Base-by-base conservation (phyloP, 2,329 filamentous ascomycete species). In the Dactylellina sp. region DNA sequence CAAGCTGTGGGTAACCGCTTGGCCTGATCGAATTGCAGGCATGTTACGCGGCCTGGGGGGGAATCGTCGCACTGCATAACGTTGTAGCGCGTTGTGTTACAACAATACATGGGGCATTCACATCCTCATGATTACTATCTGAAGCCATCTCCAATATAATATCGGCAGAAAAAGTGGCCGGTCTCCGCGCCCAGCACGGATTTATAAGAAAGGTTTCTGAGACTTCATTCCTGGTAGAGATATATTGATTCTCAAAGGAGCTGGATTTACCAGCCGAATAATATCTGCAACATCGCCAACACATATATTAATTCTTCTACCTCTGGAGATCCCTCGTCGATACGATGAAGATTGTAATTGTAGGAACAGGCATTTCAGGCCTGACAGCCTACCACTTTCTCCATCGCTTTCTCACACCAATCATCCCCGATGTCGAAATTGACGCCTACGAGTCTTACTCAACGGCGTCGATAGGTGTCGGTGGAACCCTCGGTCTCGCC, bases 301-400 rank as follows among this genome's bases (percentile, higher is more conserved):
- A 32, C 28, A 32, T 32, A 37, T n/a, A 5, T 39, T 32, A 20
- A n/a, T n/a, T n/a, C n/a, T n/a, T n/a, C n/a, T n/a, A n/a, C n/a
- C n/a, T n/a, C n/a, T n/a, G n/a, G n/a, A n/a, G 2, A 50, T 20
- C 6, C 46, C 20, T 32, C 11, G 46, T 2, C 2, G 7, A 40
- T 62, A 39, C 32, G 9, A 66, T 75, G 62, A 75, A 75, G 49
- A 61, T 75, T 6, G 44, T 75, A 50, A 75, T 75, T 32, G 52
- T 75, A 16, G 71, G 71, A 11, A 63, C 71, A 18, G 71, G 71
- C 14, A 75, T 75, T 18, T 55, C 71, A 24, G 71, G 71, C 56
- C 50, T 75, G 25, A 65, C 68, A 37, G 47, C 68, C 53, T 72
- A 72, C 39, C 68, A 72, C 24, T 68, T 75, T 32, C 62, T 75